Conservation (phyloP, 768 basidiomycete species). For the Cubamyces lactineus region DNA sequence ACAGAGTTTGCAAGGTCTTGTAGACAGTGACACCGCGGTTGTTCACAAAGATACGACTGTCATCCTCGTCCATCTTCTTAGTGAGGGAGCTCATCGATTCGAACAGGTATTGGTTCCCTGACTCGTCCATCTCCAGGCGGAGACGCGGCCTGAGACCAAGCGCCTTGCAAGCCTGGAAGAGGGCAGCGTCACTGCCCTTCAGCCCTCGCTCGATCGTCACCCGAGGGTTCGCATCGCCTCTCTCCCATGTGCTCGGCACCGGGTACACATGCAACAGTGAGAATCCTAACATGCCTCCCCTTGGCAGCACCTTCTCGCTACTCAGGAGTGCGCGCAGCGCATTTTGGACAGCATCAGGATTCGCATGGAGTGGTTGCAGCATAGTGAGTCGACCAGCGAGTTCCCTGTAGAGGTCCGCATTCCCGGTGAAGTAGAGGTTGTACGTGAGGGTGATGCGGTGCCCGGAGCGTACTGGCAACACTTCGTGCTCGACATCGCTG, state of each 20-base stretch:
- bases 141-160: slow-evolving; percentile 9
- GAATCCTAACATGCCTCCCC: slow-evolving; percentile 45
- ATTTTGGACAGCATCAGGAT: slow-evolving; percentile 18
- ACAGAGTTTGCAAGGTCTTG: no score
- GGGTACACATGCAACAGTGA: slow-evolving; percentile 39
- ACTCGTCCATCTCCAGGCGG: background rate
- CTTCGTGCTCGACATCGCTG: slow-evolving; percentile 50
- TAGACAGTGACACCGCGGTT: no score
- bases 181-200: slow-evolving; percentile 12
- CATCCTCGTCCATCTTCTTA: background rate
- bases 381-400: background rate
- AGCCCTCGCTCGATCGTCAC: background rate
- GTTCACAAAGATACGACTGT: no score
- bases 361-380: background rate
- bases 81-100: background rate
- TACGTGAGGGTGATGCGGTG: slow-evolving; percentile 48
- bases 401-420: background rate
- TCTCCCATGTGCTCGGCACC: background rate
- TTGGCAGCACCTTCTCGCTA: slow-evolving; percentile 35
- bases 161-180: background rate
- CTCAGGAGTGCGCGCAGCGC: slow-evolving; percentile 33
- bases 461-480: slow-evolving; percentile 43
- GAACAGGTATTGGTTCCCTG: background rate
- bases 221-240: background rate
- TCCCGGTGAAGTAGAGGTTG: slow-evolving; percentile 36